These are phyloP conservation scores for Colletotrichum sp. DNA, from an alignment of 2,329 filamentous ascomycete genomes.

Conservation along the genomic window DNA sequence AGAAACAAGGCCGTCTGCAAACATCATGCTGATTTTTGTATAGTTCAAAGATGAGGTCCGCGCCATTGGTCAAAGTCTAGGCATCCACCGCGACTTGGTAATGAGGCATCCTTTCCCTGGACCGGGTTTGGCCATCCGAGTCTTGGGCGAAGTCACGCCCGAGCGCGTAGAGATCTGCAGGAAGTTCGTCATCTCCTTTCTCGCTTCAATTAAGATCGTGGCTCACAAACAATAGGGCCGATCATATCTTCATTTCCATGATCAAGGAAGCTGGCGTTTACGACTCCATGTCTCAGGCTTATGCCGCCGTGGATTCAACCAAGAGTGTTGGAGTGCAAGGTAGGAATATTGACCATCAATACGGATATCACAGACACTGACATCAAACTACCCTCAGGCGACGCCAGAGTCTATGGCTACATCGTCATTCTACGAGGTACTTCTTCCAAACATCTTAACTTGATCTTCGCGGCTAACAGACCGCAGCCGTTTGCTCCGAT, in stretches of 20 bases:
- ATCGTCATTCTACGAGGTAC: constrained; percentile 25
- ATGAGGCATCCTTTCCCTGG: constrained; percentile 81
- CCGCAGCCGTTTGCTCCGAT: constrained; percentile 36
- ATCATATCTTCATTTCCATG: constrained; percentile 79
- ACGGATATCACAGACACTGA: neutral
- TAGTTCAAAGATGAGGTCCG: constrained; percentile 28
- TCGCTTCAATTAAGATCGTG: neutral
- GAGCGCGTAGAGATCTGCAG: constrained; percentile 81
- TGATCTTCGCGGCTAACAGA: neutral
- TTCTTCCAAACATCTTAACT: neutral
- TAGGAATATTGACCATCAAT: neutral
- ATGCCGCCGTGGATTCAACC: constrained; percentile 49
- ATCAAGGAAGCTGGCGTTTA: constrained; percentile 77
- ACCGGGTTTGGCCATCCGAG: constrained; percentile 74
- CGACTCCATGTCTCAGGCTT: constrained; percentile 56
- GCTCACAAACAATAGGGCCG: constrained; percentile 48
- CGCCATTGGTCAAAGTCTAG: constrained; percentile 32
- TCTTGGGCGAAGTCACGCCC: constrained; percentile 83
- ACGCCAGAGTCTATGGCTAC: constrained; percentile 34
- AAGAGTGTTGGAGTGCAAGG: constrained; percentile 26
- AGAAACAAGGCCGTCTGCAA: neutral
- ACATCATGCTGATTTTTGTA: neutral
- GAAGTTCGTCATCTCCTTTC: constrained; percentile 37
- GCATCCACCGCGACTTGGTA: constrained; percentile 55
- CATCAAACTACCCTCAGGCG: constrained; percentile 34